Evolutionary conservation across 2,329 filamentous ascomycete species (phyloP).

Genomic region (Penicillium sp.): DNA sequence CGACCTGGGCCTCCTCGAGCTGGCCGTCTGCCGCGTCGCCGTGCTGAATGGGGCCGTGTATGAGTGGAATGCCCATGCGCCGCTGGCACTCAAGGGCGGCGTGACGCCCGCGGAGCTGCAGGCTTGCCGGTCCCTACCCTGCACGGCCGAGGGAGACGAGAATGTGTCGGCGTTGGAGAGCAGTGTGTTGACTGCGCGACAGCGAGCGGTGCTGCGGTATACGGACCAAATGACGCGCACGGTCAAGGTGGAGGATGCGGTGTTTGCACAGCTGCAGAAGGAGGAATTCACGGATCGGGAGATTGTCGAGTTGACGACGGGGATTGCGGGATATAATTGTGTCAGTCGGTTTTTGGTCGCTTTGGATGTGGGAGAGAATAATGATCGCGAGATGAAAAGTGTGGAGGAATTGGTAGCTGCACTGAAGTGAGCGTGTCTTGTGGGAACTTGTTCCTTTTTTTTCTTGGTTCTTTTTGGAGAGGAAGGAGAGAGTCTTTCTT

Average conservation of each 20-base stretch:
- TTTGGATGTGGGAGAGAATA: slow-evolving; percentile 56
- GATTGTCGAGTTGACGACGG: slow-evolving; percentile 76
- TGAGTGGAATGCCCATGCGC: slow-evolving; percentile 76
- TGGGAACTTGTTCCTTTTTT: no score
- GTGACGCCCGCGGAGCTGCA: slow-evolving; percentile 43
- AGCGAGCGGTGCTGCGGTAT: slow-evolving; percentile 65
- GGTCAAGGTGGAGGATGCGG: slow-evolving; percentile 61
- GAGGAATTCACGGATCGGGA: slow-evolving; percentile 63
- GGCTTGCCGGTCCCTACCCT: slow-evolving; percentile 48
- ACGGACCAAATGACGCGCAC: slow-evolving; percentile 77
- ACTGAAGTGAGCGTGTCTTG: slow-evolving; percentile 1
- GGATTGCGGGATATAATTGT: slow-evolving; percentile 83
- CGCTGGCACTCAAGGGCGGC: slow-evolving; percentile 47
- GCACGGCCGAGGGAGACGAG: slow-evolving; percentile 28
- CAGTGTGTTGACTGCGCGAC: slow-evolving; percentile 48
- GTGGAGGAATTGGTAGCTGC: slow-evolving; percentile 58
- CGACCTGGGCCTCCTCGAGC: slow-evolving; percentile 55
- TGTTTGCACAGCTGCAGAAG: slow-evolving; percentile 57
- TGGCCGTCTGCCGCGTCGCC: slow-evolving; percentile 74
- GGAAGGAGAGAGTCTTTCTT: no score
- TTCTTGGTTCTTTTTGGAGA: no score
- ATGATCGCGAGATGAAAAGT: slow-evolving; percentile 55
- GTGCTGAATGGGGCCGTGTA: slow-evolving; percentile 75
- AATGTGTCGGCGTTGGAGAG: slow-evolving; percentile 26
- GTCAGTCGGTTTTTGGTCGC: slow-evolving; percentile 81